These are phyloP conservation scores for Ophiocordyceps camponoti-floridani DNA, from an alignment of 2,329 filamentous ascomycete species.

Conservation along the genomic window DNA sequence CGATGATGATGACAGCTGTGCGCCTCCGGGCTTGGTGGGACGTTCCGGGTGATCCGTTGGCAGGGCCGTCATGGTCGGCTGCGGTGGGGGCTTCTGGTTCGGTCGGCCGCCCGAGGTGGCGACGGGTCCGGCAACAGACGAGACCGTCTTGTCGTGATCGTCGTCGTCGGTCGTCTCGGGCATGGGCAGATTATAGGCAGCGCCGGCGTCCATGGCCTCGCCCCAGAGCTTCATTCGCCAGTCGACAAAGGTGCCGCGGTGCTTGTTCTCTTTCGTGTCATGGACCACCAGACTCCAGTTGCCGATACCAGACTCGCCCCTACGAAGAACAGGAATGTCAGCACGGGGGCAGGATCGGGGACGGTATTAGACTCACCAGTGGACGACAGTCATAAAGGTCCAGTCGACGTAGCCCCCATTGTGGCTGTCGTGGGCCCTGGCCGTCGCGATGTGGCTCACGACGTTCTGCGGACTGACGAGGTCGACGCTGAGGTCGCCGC, in stretches of 20 bases:
- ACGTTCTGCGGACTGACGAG: constrained; percentile 69
- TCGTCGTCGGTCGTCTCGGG: constrained; percentile 71
- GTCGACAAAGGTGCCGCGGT: constrained; percentile 65
- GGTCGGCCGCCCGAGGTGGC: constrained; percentile 23
- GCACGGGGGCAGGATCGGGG: background rate
- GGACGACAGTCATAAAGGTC: constrained; percentile 97
- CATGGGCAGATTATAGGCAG: constrained; percentile 60
- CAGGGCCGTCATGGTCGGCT: constrained; percentile 24
- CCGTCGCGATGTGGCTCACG: constrained; percentile 65
- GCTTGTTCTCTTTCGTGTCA: constrained; percentile 61
- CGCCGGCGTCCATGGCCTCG: constrained; percentile 59
- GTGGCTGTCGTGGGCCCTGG: constrained; percentile 51
- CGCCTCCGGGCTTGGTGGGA: constrained; percentile 28
- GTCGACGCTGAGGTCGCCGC: constrained; percentile 86
- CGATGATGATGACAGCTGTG: background rate
- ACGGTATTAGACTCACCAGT: constrained; percentile 47
- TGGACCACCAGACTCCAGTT: constrained; percentile 86
- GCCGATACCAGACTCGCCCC: constrained; percentile 76
- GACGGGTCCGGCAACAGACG: constrained; percentile 19
- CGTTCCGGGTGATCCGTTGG: constrained; percentile 49
- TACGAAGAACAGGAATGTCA: constrained; percentile 19
- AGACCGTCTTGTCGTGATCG: constrained; percentile 53
- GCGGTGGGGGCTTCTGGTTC: constrained; percentile 10
- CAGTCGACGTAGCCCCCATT: constrained; percentile 69
- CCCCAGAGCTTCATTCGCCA: constrained; percentile 95